Conservation (phyloP, 1,284 basidiomycete genomes). For the Calocybe gambosa region DNA sequence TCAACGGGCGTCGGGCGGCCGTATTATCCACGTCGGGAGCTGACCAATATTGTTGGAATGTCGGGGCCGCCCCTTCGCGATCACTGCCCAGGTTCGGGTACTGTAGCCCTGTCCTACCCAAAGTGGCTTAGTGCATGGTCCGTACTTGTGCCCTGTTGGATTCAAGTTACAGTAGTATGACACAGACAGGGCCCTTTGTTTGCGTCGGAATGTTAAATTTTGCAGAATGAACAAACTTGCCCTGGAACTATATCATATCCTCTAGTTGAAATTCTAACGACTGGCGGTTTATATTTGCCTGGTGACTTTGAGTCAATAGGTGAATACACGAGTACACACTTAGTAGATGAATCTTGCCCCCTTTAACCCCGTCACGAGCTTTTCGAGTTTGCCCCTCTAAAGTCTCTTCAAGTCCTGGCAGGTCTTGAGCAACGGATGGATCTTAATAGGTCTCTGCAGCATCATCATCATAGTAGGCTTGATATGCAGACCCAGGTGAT, state of each 20-base stretch:
- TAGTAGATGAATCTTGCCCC: constrained; percentile 4
- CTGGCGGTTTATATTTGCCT: too few relatives aligned
- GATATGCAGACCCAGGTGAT: too few relatives aligned
- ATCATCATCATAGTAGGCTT: too few relatives aligned
- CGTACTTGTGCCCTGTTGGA: neutral
- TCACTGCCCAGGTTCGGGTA: neutral
- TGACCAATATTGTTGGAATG: neutral
- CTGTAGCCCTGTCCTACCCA: neutral
- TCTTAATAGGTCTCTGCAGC: too few relatives aligned
- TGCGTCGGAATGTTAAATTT: too few relatives aligned
- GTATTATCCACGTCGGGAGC: constrained; percentile 1
- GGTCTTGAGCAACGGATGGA: neutral
- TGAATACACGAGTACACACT: too few relatives aligned
- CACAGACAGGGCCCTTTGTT: too few relatives aligned
- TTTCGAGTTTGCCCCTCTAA: neutral
- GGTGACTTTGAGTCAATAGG: too few relatives aligned
- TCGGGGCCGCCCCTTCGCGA: constrained; percentile 1
- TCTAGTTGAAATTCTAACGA: too few relatives aligned
- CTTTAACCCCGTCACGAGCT: neutral
- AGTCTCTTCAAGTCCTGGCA: neutral
- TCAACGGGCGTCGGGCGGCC: too few relatives aligned
- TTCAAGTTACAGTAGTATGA: neutral
- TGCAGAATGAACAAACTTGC: constrained; percentile 5
- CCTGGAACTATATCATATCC: constrained; percentile 5
- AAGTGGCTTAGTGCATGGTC: constrained; percentile 5